Evolutionary conservation across 768 basidiomycete genomes (phyloP), one percentile per base, ranked within the genome.

Genomic region (Nidula microcarpa): DNA sequence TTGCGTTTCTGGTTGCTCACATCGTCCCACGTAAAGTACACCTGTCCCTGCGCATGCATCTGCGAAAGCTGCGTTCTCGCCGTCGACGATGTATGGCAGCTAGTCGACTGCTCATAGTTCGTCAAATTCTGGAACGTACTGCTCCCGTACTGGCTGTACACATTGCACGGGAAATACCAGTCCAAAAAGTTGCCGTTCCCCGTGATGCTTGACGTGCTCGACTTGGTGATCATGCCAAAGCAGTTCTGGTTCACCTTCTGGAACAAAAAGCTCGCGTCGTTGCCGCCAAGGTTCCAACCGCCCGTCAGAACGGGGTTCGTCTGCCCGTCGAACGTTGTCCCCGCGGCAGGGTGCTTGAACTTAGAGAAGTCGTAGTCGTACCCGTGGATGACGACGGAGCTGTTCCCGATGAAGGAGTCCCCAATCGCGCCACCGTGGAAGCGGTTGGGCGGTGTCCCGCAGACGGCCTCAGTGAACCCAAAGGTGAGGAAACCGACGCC

Each of bases 161-260:
- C 71, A 63, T 99, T 98, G 77, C 97, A 99, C 1, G 97, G 97
- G 71, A 98, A 97, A 68, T 98, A 98, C 95, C 95, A 98, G 56
- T 91, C 89, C 61, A 94, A 68, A 46, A 74, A 64, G 48, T 74
- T 70, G 33, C 84, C 83, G 6, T 65, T 78, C 34, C 82, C 81
- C 3, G 82, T 75, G 61, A 98, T 96, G 52, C 78, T 80, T 6
- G 89, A 89, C 44, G 80, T 84, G 32, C 75, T 59, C 5, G 90
- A 81, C 57, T 85, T 82, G 3, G 82, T 87, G 62, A 99, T 87
- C 64, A 93, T 62, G 6, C 81, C 82, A 23, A 83, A 71, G 65
- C 97, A 99, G 53, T 89, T 81, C 62, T 89, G 74, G 69, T 94
- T 94, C 60, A 87, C 85, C 45, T 84, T 92, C 73, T 99, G 97